Evolutionary conservation across 2,329 filamentous ascomycete genomes (phyloP), one percentile per base, ranked within the genome.

Genomic region (Exophiala sp.): DNA sequence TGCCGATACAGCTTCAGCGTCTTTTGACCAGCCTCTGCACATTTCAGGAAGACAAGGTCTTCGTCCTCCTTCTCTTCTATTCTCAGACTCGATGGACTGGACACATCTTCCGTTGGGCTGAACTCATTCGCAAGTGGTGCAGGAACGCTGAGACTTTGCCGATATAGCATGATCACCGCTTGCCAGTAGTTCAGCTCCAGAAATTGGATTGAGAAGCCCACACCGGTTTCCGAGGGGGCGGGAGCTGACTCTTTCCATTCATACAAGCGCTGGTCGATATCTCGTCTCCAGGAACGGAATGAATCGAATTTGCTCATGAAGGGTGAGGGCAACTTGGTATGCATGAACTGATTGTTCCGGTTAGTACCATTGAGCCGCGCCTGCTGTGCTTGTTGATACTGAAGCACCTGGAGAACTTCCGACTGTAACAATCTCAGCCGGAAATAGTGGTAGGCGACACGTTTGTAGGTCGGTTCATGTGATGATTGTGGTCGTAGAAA

Each of bases 131-230:
- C 89, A 54, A 97, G 84, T 65, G 91, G 84, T 38, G 87, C 83
- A 1, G 92, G 92, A 14, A 96, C 89, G 45, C 89, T 87, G 57
- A 96, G 72, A 69, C 91, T 94, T 70, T 96, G 92, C 51, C 92
- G 81, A 69, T 97, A 97, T 16, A 97, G 81, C 86, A 96, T 91
- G 62, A 96, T 95, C 57, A 97, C 85, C 3, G 91, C 90, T 69
- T 96, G 92, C 91, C 92, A 97, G 71, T 97, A 97, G 70, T 97
- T 97, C 57, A 97, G 79, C 65, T 96, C 90, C 3, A 96, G 73
- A 65, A 97, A 96, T 52, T 96, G 87, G 1, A 89, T 85, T 0
- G 88, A 91, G 68, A 97, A 97, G 3, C 84, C 84, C 2, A 97
- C 94, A 1, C 91, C 91, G 0, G 89, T 95, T 54, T 94, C 84